Evolutionary conservation across 2,329 filamentous ascomycete genomes (phyloP), one percentile per base, ranked within the genome.

Genomic region (Karstenula rhodostoma): DNA sequence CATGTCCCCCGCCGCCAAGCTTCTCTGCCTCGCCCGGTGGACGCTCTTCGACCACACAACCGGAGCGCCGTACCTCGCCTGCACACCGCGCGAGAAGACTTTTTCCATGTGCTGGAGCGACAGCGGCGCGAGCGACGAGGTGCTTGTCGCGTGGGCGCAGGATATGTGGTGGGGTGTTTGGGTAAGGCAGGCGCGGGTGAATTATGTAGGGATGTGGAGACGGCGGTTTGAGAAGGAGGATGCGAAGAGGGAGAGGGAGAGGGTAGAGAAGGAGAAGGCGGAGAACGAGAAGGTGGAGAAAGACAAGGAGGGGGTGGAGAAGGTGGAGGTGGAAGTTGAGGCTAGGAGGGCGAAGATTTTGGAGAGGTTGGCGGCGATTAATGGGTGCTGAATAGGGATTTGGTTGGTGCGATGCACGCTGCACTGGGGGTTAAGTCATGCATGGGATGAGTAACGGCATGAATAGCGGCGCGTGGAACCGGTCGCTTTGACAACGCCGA

Each of bases 21-120:
- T 75, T 1, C n/a, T 62, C 33, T 72, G 71, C 46, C 60, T 73
- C 40, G 64, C 67, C 3, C 70, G 71, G 60, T 74, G 70, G 71
- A 74, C 72, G 3, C 49, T 33, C 6, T 73, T 75, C 65, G 35
- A 58, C 17, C 40, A 58, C 0, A 15, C 32, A 1, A 69, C 62
- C 1, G 63, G 70, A 0, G 17, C 32, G 0, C 69, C 63, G 0
- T 67, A 60, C 27, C 60, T 73, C 1, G 46, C 59, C 23, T 15
- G 42, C 17, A 46, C 57, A 5, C 65, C 70, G 4, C 66, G 65
- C 27, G 61, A 67, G n/a, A 72, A 69, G 51, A 59, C 63, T 15
- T 69, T 68, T 27, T 56, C 61, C 7, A 69, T 73, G 58, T 37
- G 48, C 5, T 75, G 69, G 72, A 54, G 58, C 0, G 65, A 68